A percentile compares a stretch with the other conserved stretches of the same genome.
phyloP scores from a whole-genome alignment of 2,329 filamentous ascomycete genomes.

The Fragosphaeria purpurea region DNA sequence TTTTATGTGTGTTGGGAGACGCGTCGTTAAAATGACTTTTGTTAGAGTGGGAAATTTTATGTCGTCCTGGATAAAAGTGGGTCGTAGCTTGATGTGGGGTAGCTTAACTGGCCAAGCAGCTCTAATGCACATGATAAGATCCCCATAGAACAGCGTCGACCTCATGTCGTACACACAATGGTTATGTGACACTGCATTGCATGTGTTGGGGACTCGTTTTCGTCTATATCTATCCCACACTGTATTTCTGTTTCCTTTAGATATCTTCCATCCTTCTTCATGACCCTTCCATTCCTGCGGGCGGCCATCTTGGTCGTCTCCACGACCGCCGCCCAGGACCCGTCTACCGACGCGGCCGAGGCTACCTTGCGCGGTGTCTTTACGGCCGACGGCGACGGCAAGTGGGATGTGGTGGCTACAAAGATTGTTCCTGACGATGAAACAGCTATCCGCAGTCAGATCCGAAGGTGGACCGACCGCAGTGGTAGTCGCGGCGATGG shows the following conservation, averaged over 20 bases:
- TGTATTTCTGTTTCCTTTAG: no score
- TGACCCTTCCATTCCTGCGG: conserved; percentile 46
- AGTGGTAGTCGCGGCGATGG: conserved; percentile 2
- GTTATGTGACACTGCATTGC: no score
- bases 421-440: conserved; percentile 73
- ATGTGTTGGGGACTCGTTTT: no score
- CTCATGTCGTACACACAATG: no score
- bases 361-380: conserved; percentile 60
- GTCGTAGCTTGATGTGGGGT: not conserved
- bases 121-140: no score
- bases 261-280: no score
- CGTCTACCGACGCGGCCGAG: conserved; percentile 66
- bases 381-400: conserved; percentile 50
- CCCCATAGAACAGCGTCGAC: no score
- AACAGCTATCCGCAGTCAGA: conserved; percentile 61
- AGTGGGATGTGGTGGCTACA: conserved; percentile 60
- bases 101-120: not conserved
- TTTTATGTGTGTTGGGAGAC: no score
- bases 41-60: not conserved
- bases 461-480: conserved; percentile 63
- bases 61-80: conserved; percentile 4
- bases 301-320: conserved; percentile 80
- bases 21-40: no score
- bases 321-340: conserved; percentile 74
- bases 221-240: no score